Base-by-base conservation (phyloP, 371 early-diverging fungal species). In the Smittium mucronatum region DNA sequence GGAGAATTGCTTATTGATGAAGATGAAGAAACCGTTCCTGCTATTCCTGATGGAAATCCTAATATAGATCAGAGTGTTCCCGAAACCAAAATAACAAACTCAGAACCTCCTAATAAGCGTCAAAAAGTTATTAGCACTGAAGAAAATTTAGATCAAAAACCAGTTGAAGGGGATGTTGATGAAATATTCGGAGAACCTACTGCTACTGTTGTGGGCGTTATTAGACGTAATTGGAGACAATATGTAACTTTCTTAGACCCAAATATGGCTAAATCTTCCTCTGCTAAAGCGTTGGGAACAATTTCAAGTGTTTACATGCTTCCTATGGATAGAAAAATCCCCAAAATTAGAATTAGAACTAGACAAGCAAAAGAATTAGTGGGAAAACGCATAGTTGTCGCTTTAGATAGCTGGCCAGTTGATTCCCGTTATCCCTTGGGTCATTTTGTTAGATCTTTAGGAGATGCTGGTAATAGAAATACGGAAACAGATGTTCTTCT, bases 401-500 rank as follows among this genome's bases (percentile, higher is more conserved):
- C 90, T 1, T 88, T 97, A 58, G 98, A 98, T 81, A 75, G 81
- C 26, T 98, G 98, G 98, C 83, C 87, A 11, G 82, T 76, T 68
- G 86, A 84, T 59, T 89, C 93, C 1, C 77, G 79, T 77, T 88
- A 85, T 70, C 97, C 98, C 1, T 69, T 81, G 47, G 98, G 98
- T 28, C 98, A 98, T 75, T 95, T 93, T 76, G 93, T 98, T 36
- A 85, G 89, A 34, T 83, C 87, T 0, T 76, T 98, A 63, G 98
- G 98, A 58, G 85, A 85, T 8, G 93, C 95, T 32, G 95, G 94
- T 31, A 96, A 97, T 78, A 84, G 86, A 74, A 87, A 87, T 26
- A 94, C 96, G 0, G 98, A 98, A 75, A 95, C 95, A 1, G 93
- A 97, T 73, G 95, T 95, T 2, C 78, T 98, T 31, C 74, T 98